These are phyloP conservation scores for Aquilaria yunnanensis DNA, from an alignment of 345 rosid genomes.

Conservation along the genomic window DNA sequence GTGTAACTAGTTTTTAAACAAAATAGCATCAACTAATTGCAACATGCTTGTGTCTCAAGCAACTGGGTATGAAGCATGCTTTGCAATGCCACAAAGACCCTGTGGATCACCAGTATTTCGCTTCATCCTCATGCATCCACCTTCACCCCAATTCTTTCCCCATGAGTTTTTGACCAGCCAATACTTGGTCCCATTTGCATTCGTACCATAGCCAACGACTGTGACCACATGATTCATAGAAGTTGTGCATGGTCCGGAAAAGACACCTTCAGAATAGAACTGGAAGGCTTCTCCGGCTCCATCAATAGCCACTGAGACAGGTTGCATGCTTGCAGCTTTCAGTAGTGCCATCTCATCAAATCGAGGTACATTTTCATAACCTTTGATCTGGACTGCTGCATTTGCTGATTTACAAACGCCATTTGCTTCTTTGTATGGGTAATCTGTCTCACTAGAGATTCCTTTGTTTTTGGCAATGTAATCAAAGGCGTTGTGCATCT, in stretches of 20 bases:
- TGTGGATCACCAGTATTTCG: constrained; percentile 23
- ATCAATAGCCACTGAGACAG: background rate
- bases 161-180: constrained; percentile 59
- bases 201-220: constrained; percentile 39
- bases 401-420: background rate
- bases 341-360: background rate
- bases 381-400: constrained; percentile 11
- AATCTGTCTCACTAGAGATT: background rate
- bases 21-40: too few relatives aligned
- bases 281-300: background rate
- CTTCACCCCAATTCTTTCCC: constrained; percentile 47
- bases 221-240: constrained; percentile 38
- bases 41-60: constrained; percentile 5
- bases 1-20: too few relatives aligned
- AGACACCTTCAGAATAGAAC: constrained; percentile 20
- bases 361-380: constrained; percentile 10
- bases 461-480: background rate
- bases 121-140: constrained; percentile 41
- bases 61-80: constrained; percentile 33
- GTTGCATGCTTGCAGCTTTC: background rate
- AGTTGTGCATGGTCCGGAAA: constrained; percentile 24
- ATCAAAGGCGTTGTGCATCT: background rate
- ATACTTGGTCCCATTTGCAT: constrained; percentile 23
- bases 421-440: background rate
- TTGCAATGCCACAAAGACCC: constrained; percentile 47